Conservation (phyloP, 108 stramenopile species). For the Epipyxis sp. region DNA sequence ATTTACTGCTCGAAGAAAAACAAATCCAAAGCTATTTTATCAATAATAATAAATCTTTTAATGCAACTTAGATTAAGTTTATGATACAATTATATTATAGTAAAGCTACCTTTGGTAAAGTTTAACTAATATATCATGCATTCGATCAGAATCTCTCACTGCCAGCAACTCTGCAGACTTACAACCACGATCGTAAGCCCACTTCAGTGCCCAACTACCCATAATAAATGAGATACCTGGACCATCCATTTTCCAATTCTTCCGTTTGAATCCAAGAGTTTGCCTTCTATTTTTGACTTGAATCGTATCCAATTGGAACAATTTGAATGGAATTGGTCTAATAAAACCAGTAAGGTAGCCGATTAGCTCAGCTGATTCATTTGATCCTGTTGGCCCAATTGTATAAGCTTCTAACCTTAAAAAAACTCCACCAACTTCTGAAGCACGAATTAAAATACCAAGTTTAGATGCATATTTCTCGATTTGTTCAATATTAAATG, state of each 20-base stretch:
- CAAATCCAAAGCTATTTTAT: conserved; percentile 28
- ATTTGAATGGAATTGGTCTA: background rate
- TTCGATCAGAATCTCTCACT: background rate
- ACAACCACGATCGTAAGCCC: background rate
- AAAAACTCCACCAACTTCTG: too few relatives aligned
- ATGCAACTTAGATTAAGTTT: too few relatives aligned
- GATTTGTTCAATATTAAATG: too few relatives aligned
- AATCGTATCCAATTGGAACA: background rate
- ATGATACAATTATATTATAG: too few relatives aligned
- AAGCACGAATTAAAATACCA: too few relatives aligned
- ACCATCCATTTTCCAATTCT: background rate
- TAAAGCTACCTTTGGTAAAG: background rate
- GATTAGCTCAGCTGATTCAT: background rate
- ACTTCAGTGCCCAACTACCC: background rate
- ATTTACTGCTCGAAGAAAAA: conserved; percentile 37
- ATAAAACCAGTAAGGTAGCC: background rate
- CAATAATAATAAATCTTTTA: too few relatives aligned
- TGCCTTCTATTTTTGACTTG: background rate
- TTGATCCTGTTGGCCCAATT: background rate
- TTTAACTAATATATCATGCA: background rate
- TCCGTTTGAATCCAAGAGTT: background rate
- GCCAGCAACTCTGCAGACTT: background rate
- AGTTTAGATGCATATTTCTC: too few relatives aligned
- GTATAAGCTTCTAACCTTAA: background rate
- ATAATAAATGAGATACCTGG: background rate